Conservation (phyloP, 208 protist species). For the Wallacemonas rigidus region DNA sequence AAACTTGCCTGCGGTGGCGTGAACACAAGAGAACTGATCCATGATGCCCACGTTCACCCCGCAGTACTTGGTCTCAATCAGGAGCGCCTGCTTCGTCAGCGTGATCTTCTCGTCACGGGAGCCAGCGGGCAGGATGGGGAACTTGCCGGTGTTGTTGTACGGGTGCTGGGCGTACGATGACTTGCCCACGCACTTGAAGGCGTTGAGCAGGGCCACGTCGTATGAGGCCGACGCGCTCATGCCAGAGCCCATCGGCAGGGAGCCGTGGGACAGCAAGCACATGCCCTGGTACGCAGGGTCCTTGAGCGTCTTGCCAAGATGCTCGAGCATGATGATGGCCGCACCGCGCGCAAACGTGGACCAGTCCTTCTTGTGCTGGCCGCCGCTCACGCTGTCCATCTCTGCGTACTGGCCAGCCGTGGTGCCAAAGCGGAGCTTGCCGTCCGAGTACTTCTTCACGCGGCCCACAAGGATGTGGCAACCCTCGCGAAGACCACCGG, state of each 20-base stretch:
- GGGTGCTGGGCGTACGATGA: conserved; percentile 25
- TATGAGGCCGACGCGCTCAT: conserved; percentile 78
- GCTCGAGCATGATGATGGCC: conserved; percentile 37
- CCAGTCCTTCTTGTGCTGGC: conserved; percentile 49
- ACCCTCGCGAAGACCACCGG: conserved; percentile 47
- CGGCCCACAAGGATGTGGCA: conserved; percentile 57
- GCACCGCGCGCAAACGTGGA: conserved; percentile 48
- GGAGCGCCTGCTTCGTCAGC: conserved; percentile 59
- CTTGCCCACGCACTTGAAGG: conserved; percentile 34
- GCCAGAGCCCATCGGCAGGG: conserved; percentile 73
- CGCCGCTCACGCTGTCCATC: conserved; percentile 33
- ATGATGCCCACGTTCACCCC: conserved; percentile 88
- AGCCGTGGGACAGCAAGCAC: conserved; percentile 56
- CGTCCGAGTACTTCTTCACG: conserved; percentile 35
- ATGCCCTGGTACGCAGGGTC: conserved; percentile 48
- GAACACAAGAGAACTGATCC: conserved; percentile 83
- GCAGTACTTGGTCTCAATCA: conserved; percentile 73
- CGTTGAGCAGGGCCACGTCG: conserved; percentile 48
- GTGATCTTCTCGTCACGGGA: conserved; percentile 42
- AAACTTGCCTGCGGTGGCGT: conserved; percentile 62
- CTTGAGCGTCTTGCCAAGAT: conserved; percentile 38
- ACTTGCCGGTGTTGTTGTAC: conserved; percentile 20
- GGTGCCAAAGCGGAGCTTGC: conserved; percentile 49
- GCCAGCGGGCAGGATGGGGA: conserved; percentile 31
- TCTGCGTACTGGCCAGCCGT: conserved; percentile 40